phyloP scores from a whole-genome alignment of 148 eudicot species.

The Cornus kousa region DNA sequence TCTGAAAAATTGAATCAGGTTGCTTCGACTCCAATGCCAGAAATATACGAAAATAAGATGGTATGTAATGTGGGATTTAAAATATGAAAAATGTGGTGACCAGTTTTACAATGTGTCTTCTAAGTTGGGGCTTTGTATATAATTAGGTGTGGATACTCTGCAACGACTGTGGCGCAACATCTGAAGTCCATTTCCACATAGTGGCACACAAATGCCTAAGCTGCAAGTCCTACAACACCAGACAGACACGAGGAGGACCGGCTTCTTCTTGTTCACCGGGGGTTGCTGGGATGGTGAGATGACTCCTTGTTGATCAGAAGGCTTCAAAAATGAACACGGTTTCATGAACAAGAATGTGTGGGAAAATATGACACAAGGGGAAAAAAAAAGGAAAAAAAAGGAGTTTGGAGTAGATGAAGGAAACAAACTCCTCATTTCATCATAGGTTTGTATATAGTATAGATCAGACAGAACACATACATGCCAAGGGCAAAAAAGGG shows the following conservation, averaged over 20 bases:
- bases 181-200: constrained; percentile 62
- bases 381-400: too few relatives aligned
- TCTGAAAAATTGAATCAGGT: constrained; percentile 27
- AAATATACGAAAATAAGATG: constrained; percentile 51
- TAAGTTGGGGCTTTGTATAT: not conserved
- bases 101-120: too few relatives aligned
- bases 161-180: constrained; percentile 65
- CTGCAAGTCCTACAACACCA: constrained; percentile 77
- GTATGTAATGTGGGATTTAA: constrained; percentile 25
- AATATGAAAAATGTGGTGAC: not conserved
- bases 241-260: constrained; percentile 46
- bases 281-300: constrained; percentile 12
- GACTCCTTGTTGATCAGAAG: not conserved
- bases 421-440: too few relatives aligned
- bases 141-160: constrained; percentile 69
- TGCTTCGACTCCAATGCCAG: constrained; percentile 57
- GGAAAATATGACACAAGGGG: too few relatives aligned
- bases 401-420: too few relatives aligned
- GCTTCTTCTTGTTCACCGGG: constrained; percentile 21
- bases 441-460: too few relatives aligned
- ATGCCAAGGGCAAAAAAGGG: too few relatives aligned
- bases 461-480: too few relatives aligned
- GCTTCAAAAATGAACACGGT: not conserved
- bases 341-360: too few relatives aligned
- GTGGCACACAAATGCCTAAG: constrained; percentile 60